These are phyloP conservation scores for Cladosporium sp. DNA, from an alignment of 2,329 filamentous ascomycete species.

Conservation along the genomic window DNA sequence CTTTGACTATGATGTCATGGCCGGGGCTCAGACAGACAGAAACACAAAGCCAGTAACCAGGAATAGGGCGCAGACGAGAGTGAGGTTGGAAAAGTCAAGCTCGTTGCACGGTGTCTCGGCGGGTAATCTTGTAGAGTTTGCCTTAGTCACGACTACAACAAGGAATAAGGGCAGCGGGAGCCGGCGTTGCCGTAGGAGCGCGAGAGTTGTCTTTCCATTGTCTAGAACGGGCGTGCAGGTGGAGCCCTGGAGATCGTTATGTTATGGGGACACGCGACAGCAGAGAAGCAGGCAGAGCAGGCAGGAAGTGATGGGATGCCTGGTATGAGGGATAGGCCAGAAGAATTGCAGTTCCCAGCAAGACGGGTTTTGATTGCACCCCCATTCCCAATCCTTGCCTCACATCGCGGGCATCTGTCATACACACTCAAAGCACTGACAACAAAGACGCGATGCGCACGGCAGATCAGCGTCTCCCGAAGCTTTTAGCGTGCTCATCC, in stretches of 20 bases:
- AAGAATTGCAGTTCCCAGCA: background rate
- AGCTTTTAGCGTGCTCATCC: background rate
- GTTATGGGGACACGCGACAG: background rate
- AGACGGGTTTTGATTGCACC: background rate
- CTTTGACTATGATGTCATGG: background rate
- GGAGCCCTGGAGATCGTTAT: background rate
- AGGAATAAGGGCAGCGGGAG: background rate
- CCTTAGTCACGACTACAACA: background rate
- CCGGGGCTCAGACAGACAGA: background rate
- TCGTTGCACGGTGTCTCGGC: background rate
- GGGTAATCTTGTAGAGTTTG: conserved; percentile 9
- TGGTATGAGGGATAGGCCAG: background rate
- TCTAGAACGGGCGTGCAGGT: conserved; percentile 2
- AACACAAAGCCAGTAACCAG: background rate
- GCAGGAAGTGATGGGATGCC: background rate
- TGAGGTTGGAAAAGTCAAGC: background rate
- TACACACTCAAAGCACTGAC: background rate
- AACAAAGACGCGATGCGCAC: background rate
- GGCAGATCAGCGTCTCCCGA: background rate
- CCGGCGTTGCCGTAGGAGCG: conserved; percentile 4
- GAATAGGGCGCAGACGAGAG: background rate
- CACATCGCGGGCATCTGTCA: background rate
- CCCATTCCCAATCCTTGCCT: background rate
- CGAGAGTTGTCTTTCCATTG: conserved; percentile 1
- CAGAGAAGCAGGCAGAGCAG: background rate